Conservation (phyloP, 2,329 filamentous ascomycete species). For the Paradendryphiella salina region DNA sequence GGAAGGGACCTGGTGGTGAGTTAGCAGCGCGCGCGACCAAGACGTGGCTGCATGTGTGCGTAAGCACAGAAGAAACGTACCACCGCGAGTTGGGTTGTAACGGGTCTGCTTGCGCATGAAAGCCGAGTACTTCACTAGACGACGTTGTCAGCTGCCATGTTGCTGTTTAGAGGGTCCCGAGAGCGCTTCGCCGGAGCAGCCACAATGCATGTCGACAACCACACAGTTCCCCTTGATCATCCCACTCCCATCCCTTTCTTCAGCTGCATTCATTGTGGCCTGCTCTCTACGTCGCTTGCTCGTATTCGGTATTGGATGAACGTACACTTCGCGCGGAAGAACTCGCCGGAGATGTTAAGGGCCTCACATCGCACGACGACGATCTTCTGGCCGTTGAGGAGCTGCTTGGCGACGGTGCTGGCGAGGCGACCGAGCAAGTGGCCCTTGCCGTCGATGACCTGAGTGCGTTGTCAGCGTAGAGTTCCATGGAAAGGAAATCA, state of each 20-base stretch:
- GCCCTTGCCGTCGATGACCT: conserved; percentile 99
- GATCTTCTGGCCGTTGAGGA: conserved; percentile 99
- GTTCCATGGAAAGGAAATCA: conserved; percentile 5
- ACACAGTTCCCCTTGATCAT: background rate
- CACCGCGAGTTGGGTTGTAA: conserved; percentile 99
- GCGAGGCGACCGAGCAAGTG: conserved; percentile 99
- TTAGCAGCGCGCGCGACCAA: conserved; percentile 17
- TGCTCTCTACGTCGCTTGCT: conserved; percentile 20
- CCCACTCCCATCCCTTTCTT: background rate
- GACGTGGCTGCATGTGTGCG: background rate
- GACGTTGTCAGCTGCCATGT: conserved; percentile 36
- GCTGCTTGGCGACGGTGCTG: conserved; percentile 97
- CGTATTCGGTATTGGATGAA: conserved; percentile 47
- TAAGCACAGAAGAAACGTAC: conserved; percentile 58
- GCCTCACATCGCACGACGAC: conserved; percentile 98
- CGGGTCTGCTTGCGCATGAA: conserved; percentile 99
- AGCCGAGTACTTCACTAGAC: conserved; percentile 98
- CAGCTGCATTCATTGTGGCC: conserved; percentile 18
- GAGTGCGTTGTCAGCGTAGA: conserved; percentile 37
- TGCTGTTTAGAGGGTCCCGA: conserved; percentile 3
- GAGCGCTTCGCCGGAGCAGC: conserved; percentile 15
- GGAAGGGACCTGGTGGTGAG: conserved; percentile 79
- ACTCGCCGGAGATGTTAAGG: conserved; percentile 99
- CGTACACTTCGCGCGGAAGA: conserved; percentile 99
- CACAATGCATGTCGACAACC: conserved; percentile 12